Conservation (phyloP, 2,329 filamentous ascomycete species). For the Zasmidium citrigriseum region DNA sequence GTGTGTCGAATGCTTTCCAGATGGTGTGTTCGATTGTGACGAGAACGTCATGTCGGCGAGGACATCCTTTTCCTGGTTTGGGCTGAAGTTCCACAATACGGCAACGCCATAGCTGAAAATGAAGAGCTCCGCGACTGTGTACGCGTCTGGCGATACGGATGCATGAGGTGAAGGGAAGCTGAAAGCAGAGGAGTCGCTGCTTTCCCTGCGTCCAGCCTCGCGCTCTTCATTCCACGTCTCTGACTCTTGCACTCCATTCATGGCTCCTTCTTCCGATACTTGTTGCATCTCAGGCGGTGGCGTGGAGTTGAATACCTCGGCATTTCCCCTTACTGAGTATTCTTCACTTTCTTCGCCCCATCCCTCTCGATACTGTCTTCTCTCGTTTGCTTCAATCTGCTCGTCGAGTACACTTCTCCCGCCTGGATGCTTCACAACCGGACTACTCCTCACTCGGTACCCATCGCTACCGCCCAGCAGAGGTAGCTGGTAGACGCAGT, state of each 20-base stretch:
- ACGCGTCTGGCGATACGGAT: conserved; percentile 67
- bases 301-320: conserved; percentile 18
- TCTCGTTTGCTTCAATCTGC: conserved; percentile 92
- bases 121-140: conserved; percentile 91
- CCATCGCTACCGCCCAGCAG: conserved; percentile 83
- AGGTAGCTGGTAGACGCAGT: conserved; percentile 91
- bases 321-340: conserved; percentile 35
- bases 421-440: conserved; percentile 87
- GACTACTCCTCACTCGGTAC: conserved; percentile 84
- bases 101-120: conserved; percentile 96
- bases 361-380: conserved; percentile 84
- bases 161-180: conserved; percentile 49
- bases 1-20: conserved; percentile 18
- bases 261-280: conserved; percentile 6
- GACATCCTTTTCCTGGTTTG: conserved; percentile 93
- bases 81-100: conserved; percentile 98
- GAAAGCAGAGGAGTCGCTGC: conserved; percentile 39
- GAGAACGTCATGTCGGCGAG: conserved; percentile 93
- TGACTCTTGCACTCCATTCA: conserved; percentile 16
- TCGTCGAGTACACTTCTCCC: conserved; percentile 91
- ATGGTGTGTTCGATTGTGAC: conserved; percentile 23
- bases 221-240: conserved; percentile 21
- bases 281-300: conserved; percentile 16
- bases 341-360: conserved; percentile 84
- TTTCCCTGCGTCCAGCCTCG: conserved; percentile 24